Percentiles rank a stretch among this genome's conserved stretches.
These are phyloP conservation scores for Clonostachys chloroleuca DNA, from an alignment of 2,329 filamentous ascomycete genomes.

Conservation along the genomic window DNA sequence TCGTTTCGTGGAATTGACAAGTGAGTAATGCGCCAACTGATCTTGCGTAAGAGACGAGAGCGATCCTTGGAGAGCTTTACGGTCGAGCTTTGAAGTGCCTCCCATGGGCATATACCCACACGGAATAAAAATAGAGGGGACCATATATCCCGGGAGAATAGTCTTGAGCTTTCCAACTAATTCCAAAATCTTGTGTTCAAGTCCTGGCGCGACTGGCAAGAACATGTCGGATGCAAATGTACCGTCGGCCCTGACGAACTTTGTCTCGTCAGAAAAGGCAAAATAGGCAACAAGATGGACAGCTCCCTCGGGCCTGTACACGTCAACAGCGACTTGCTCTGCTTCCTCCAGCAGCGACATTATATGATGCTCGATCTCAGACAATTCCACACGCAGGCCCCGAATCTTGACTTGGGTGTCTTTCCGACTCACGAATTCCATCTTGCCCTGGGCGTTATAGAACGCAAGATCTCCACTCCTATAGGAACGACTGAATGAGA, in stretches of 20 bases:
- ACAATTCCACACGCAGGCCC: constrained; percentile 36
- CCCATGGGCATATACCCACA: constrained; percentile 4
- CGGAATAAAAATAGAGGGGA: constrained; percentile 5
- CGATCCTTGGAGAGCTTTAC: neutral
- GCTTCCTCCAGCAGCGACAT: neutral
- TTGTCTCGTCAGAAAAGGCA: neutral
- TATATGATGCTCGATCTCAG: constrained; percentile 8
- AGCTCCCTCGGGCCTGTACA: constrained; percentile 25
- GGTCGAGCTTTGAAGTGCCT: constrained; percentile 5
- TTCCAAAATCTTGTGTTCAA: neutral
- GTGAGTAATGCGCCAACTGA: neutral
- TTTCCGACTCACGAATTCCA: constrained; percentile 36
- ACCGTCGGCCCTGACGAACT: too few species aligned
- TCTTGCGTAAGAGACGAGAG: neutral
- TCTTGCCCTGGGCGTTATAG: constrained; percentile 18
- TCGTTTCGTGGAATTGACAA: neutral
- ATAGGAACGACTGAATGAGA: constrained; percentile 17
- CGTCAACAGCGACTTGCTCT: constrained; percentile 23
- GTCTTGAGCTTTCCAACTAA: constrained; percentile 1
- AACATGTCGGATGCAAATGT: neutral
- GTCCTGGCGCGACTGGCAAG: neutral
- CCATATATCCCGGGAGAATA: constrained; percentile 8
- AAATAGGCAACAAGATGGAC: constrained; percentile 18
- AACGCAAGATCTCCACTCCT: constrained; percentile 4
- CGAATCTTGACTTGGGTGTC: constrained; percentile 32